phyloP scores from a whole-genome alignment of 2,329 filamentous ascomycete genomes.

The Daldinia eschscholtzii region DNA sequence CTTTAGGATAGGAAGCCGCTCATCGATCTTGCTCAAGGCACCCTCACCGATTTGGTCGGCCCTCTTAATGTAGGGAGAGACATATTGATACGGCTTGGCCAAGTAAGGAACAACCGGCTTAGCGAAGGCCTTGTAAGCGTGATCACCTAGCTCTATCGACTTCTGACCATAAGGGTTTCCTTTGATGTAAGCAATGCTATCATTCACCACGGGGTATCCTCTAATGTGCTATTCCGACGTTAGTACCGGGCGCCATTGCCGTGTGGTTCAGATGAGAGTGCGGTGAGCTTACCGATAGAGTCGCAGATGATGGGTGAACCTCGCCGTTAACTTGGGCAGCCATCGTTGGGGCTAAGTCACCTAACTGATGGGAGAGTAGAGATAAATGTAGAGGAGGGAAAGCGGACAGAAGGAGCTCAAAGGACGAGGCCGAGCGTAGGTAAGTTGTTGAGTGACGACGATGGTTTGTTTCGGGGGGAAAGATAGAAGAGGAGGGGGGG shows the following conservation, averaged over 20 bases:
- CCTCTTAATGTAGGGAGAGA: constrained; percentile 86
- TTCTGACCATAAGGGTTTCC: constrained; percentile 85
- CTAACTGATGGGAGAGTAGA: constrained; percentile 11
- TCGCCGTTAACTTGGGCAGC: constrained; percentile 54
- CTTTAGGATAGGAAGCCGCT: constrained; percentile 78
- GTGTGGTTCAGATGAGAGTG: constrained; percentile 2
- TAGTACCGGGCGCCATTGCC: constrained; percentile 13
- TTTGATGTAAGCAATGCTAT: constrained; percentile 83
- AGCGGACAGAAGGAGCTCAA: constrained; percentile 16
- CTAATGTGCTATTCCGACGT: constrained; percentile 75
- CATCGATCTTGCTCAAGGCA: constrained; percentile 77
- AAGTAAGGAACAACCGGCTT: constrained; percentile 84
- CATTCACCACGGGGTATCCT: constrained; percentile 85
- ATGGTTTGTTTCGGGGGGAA: constrained; percentile 10
- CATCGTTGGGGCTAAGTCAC: constrained; percentile 42
- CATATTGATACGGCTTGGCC: constrained; percentile 81
- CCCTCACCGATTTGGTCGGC: constrained; percentile 82
- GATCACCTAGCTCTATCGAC: constrained; percentile 80
- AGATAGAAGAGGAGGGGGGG: constrained; percentile 10
- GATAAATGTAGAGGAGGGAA: constrained; percentile 21
- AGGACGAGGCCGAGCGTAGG: constrained; percentile 19
- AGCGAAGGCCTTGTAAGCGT: constrained; percentile 81
- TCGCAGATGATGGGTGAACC: constrained; percentile 51
- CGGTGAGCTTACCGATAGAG: constrained; percentile 50
- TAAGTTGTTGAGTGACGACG: constrained; percentile 32